phyloP scores from a whole-genome alignment of 352 stramenopile genomes.

The Globisporangium emineosum region DNA sequence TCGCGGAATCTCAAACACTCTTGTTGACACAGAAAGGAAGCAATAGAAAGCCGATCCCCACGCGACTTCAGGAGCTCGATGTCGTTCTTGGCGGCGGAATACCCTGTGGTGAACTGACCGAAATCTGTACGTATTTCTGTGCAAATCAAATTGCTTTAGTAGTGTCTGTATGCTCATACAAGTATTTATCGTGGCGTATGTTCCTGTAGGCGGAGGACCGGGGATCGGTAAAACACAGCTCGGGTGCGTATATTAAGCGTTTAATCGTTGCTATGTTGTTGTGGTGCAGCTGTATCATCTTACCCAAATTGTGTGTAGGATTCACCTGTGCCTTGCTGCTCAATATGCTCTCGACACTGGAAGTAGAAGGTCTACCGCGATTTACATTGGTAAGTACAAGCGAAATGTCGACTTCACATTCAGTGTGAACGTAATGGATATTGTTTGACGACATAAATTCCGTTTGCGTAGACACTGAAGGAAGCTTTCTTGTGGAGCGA shows the following conservation, averaged over 20 bases:
- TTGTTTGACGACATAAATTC: not conserved
- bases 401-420: not conserved
- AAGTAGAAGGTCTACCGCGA: slow-evolving; percentile 19
- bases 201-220: slow-evolving; percentile 50
- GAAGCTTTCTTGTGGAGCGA: slow-evolving; percentile 89
- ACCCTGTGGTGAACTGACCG: slow-evolving; percentile 64
- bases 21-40: slow-evolving; percentile 25
- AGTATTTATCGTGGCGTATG: not conserved
- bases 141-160: not conserved
- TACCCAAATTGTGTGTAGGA: slow-evolving; percentile 25
- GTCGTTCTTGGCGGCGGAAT: slow-evolving; percentile 62
- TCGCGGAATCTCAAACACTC: not conserved
- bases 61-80: slow-evolving; percentile 46
- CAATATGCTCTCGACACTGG: slow-evolving; percentile 34
- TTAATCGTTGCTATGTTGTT: not conserved
- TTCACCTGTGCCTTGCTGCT: slow-evolving; percentile 62
- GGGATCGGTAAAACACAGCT: slow-evolving; percentile 80
- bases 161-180: not conserved
- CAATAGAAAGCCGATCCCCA: slow-evolving; percentile 34
- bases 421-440: not conserved
- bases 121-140: slow-evolving; percentile 52
- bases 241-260: slow-evolving; percentile 26
- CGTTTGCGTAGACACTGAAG: slow-evolving; percentile 79
- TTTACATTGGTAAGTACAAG: slow-evolving; percentile 62
- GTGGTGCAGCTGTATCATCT: not conserved